Conservation (phyloP, 2,329 filamentous ascomycete genomes). For the Neocatenulostroma microsporum region DNA sequence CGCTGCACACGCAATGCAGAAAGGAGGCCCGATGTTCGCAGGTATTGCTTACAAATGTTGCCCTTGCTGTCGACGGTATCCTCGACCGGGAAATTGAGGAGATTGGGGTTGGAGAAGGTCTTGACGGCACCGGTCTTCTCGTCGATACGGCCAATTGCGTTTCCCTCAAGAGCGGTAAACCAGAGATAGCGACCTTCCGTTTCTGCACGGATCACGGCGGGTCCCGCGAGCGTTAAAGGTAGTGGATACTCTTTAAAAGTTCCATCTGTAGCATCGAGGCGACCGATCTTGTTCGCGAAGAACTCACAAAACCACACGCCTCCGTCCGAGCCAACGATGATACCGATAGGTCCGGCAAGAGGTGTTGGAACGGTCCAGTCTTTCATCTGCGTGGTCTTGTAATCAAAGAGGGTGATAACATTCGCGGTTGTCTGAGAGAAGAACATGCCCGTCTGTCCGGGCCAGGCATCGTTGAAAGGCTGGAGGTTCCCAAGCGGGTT, state of each 20-base stretch:
- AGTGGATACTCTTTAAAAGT: constrained; percentile 15
- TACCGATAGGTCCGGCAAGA: constrained; percentile 14
- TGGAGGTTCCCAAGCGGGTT: constrained; percentile 17
- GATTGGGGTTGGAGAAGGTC: no score
- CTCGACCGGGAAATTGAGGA: no score
- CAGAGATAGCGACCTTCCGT: constrained; percentile 16
- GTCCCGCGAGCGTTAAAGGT: constrained; percentile 11
- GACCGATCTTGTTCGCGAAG: constrained; percentile 19
- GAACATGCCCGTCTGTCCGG: constrained; percentile 17
- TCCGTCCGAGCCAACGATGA: constrained; percentile 15
- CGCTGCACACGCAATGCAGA: no score
- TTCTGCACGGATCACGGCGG: constrained; percentile 19
- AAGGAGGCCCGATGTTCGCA: no score
- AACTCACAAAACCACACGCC: constrained; percentile 19
- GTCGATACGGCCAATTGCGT: no score
- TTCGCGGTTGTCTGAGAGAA: constrained; percentile 18
- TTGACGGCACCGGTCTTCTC: no score
- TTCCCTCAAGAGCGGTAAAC: constrained; percentile 19
- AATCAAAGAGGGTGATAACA: constrained; percentile 17
- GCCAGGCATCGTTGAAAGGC: constrained; percentile 19
- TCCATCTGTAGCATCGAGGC: constrained; percentile 11
- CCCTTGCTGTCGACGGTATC: no score
- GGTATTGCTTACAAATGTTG: no score
- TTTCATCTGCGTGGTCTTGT: constrained; percentile 14
- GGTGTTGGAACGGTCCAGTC: constrained; percentile 15